Evolutionary conservation across 176 grass and related monocot genomes (phyloP), one percentile per base, ranked within the genome.

Genomic region (Tillandsia fasciculata): DNA sequence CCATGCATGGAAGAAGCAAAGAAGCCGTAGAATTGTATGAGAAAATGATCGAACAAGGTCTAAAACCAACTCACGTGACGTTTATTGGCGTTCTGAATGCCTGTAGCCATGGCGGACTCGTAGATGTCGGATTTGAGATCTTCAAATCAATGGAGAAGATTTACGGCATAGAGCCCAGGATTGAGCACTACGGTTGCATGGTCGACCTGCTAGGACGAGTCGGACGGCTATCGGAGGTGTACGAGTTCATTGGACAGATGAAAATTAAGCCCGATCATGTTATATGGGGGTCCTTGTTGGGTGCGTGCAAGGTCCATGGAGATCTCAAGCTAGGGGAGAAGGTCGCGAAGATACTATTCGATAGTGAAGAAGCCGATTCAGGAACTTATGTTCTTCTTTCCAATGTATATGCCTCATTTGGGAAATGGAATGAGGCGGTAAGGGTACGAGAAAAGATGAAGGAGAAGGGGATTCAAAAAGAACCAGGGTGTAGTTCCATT

Each of bases 161-260:
- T 29, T 61, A 76, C 24, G 52, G 51, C 10, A 49, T 76, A 50
- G 65, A 68, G 10, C 74, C 74, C 10, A 27, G 10, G 11, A 68
- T 76, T 2, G 74, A 76, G n/a, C 74, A 76, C 33, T 76, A 76
- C 49, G 74, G 74, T 49, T 76, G 74, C 10, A 61, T 76, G 65
- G 65, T 76, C 7, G 64, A 76, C 26, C 74, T 76, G 56, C 74
- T 76, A 24, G 74, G 64, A 4, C 74, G 74, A n/a, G 74, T 65
- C 1, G 74, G 74, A 29, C 74, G 5, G 23, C 11, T 76, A 11
- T 64, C 66, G 65, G 74, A 76, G 29, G 65, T 64, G 10, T 76
- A 76, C 15, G 74, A 76, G 17, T 76, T 76, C 28, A 12, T 53
- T 52, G 50, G 68, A 58, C 4, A 11, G 27, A 76, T 76, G 74